Evolutionary conservation across 2,329 filamentous ascomycete species (phyloP), one percentile per base, ranked within the genome.

Genomic region (Coniosporium tulheliwenetii): DNA sequence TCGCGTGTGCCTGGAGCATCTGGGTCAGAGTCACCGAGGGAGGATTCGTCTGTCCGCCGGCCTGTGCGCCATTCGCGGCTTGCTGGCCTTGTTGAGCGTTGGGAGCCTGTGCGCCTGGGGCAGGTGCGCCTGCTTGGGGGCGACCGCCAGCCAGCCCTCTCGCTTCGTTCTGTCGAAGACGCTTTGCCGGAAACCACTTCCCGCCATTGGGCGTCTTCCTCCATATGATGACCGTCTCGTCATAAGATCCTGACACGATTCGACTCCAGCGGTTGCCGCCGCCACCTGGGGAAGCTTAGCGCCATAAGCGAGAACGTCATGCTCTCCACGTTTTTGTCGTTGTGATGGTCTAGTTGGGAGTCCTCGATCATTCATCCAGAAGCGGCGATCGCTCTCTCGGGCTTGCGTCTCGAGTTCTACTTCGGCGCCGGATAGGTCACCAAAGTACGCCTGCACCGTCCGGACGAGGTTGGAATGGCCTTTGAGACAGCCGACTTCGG

Each of bases 171-270:
- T 93, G 85, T 33, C 77, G 72, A 8, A 93, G 67, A 36, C 75
- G 75, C 48, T 89, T 83, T 30, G 77, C 77, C 41, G 79, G 76
- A 48, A 79, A 79, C 87, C 91, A 96, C 19, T 82, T 75, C 2
- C 87, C 87, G 48, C 91, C 79, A 48, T 49, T 46, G 2, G 77
- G 75, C 47, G 93, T 82, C 45, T 85, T 79, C 49, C 83, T 81
- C 91, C 91, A 98, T 42, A 98, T 84, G 48, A 95, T 87, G 50
- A 98, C 85, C 9, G 79, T 87, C 62, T 94, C 85, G 50, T 98
- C 91, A 50, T 98, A 98, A 1, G 86, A 94, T 2, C 91, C 91
- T 5, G 87, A 95, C 3, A 98, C 85, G 44, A 98, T 98, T n/a
- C 87, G 79, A 8, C 82, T 85, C 66, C 89, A 95, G 48, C 73